These are phyloP conservation scores for Tetragonia tetragonoides DNA, from an alignment of 148 eudicot species.

Conservation along the genomic window DNA sequence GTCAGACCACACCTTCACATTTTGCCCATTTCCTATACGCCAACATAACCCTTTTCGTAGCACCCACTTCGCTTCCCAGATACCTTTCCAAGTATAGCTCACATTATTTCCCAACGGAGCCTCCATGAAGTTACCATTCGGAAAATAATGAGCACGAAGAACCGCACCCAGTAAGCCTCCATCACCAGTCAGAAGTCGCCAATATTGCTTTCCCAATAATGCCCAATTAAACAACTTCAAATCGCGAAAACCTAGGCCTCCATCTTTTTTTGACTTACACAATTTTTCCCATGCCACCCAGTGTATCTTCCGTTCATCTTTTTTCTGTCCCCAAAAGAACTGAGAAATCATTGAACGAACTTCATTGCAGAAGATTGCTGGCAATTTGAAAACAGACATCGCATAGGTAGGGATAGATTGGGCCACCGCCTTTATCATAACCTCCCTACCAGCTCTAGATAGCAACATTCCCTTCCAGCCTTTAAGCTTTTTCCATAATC, in stretches of 20 bases:
- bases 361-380: background rate
- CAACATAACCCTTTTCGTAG: too few species aligned
- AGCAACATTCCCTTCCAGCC: background rate
- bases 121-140: background rate
- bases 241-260: background rate
- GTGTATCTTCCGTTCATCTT: background rate
- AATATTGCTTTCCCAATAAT: background rate
- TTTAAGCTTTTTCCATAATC: background rate
- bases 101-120: too few species aligned
- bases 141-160: background rate
- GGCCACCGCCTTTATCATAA: background rate
- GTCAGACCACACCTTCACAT: too few species aligned
- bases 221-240: background rate
- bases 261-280: background rate
- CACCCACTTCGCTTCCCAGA: too few species aligned
- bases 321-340: background rate
- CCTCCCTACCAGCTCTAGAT: background rate
- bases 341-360: background rate
- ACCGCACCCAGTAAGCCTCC: background rate
- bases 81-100: too few species aligned
- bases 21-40: too few species aligned
- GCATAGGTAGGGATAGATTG: background rate
- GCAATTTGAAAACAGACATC: background rate
- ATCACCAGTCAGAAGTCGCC: background rate
- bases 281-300: constrained; percentile 1